phyloP scores from a whole-genome alignment of 306 rosid genomes.

The Inga leiocalycina region DNA sequence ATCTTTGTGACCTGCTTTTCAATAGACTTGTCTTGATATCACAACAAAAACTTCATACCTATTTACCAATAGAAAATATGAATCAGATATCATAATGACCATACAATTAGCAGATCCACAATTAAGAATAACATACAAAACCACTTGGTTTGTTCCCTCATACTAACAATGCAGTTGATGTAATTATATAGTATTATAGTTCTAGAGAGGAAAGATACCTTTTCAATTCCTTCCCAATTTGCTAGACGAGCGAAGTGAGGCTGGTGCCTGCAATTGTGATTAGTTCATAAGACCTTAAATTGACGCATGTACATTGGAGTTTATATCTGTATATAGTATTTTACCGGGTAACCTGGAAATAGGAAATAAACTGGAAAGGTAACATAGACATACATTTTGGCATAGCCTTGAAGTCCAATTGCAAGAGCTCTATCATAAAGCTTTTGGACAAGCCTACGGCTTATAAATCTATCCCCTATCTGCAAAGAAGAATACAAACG shows the following conservation, averaged over 20 bases:
- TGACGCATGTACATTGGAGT: background rate
- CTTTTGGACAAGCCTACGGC: slow-evolving; percentile 79
- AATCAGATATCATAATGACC: slow-evolving; percentile 29
- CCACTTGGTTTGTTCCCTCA: background rate
- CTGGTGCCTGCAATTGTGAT: slow-evolving; percentile 72
- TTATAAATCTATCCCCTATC: slow-evolving; percentile 93
- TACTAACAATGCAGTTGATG: background rate
- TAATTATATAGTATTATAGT: slow-evolving; percentile 3
- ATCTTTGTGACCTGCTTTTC: background rate
- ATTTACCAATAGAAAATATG: slow-evolving; percentile 7
- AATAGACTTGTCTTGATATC: slow-evolving; percentile 9
- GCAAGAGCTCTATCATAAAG: slow-evolving; percentile 89
- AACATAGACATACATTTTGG: slow-evolving; percentile 68
- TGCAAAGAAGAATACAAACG: slow-evolving; percentile 40
- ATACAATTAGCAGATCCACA: slow-evolving; percentile 9
- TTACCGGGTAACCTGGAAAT: background rate
- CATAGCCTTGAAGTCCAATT: slow-evolving; percentile 86
- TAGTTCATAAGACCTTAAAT: background rate
- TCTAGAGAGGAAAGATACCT: slow-evolving; percentile 47
- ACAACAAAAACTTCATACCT: background rate
- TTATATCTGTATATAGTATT: slow-evolving; percentile 10
- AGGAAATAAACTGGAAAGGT: slow-evolving; percentile 33
- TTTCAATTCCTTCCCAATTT: slow-evolving; percentile 92
- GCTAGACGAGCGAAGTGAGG: slow-evolving; percentile 83
- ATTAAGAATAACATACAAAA: background rate